These are phyloP conservation scores for Mallotus japonicus DNA, from an alignment of 441 rosid species.

Conservation along the genomic window DNA sequence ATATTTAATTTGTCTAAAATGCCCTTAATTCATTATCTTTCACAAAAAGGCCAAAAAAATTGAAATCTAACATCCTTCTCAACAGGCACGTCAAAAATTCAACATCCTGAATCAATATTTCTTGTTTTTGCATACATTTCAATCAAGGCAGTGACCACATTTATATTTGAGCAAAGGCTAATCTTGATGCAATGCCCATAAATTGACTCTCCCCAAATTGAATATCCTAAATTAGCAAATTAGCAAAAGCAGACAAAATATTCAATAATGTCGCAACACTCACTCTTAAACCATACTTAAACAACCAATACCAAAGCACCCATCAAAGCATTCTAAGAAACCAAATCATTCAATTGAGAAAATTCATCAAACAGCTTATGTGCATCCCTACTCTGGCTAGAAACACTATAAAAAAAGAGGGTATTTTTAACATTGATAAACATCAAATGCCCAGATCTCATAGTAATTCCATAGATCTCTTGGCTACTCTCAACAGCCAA, in stretches of 20 bases:
- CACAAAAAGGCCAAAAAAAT: too few relatives aligned
- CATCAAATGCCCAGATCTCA: conserved; percentile 46
- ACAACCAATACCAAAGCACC: conserved; percentile 37
- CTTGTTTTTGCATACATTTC: conserved; percentile 49
- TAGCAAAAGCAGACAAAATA: conserved; percentile 40
- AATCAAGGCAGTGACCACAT: conserved; percentile 49
- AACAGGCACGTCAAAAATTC: conserved; percentile 38
- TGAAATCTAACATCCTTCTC: conserved; percentile 37
- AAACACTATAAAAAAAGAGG: conserved; percentile 16
- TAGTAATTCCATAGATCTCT: conserved; percentile 50
- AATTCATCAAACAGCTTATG: conserved; percentile 33
- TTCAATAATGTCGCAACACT: conserved; percentile 43
- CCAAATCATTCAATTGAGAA: conserved; percentile 32
- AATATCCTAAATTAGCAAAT: conserved; percentile 11
- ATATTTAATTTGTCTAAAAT: too few relatives aligned
- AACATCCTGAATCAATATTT: conserved; percentile 37
- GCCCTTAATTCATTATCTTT: too few relatives aligned
- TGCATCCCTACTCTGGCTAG: too few relatives aligned
- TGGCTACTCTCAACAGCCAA: conserved; percentile 30
- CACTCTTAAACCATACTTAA: conserved; percentile 3
- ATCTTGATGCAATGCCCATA: conserved; percentile 49
- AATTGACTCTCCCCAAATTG: conserved; percentile 35
- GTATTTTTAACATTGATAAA: conserved; percentile 20
- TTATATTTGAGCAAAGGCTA: conserved; percentile 37
- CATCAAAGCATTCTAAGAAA: conserved; percentile 58